Percentiles rank a stretch among this genome's conserved stretches.
Conservation (phyloP, 169 alveolate genomes). For the Blepharisma undulans region DNA sequence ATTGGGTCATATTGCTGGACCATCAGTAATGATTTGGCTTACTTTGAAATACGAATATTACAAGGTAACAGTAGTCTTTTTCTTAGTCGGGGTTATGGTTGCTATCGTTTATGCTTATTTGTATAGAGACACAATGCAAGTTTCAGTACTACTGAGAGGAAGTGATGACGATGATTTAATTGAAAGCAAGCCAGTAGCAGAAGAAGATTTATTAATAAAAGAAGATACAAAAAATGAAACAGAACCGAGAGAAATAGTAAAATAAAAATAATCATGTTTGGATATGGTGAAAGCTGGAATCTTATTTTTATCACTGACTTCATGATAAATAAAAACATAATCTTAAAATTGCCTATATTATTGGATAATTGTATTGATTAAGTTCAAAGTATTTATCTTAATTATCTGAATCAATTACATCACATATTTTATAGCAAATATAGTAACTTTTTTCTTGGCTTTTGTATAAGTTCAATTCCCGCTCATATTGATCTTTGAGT, state of each 20-base stretch:
- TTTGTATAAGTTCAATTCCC: background rate
- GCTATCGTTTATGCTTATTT: background rate
- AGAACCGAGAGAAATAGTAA: background rate
- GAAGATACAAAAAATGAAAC: background rate
- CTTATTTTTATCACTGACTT: no score
- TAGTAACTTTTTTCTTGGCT: background rate
- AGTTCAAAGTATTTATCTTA: background rate
- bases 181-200: background rate
- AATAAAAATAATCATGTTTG: background rate
- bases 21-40: background rate
- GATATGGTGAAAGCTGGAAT: background rate
- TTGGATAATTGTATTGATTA: no score
- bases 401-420: background rate
- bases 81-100: background rate
- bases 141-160: background rate
- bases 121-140: background rate
- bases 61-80: background rate
- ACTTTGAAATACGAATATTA: background rate
- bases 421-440: background rate
- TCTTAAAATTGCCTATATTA: no score
- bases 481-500: background rate
- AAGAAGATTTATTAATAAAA: background rate
- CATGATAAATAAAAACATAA: no score
- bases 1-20: background rate
- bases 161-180: background rate